Base-by-base conservation (phyloP, 2,329 filamentous ascomycete species). In the Microdochium nivale region DNA sequence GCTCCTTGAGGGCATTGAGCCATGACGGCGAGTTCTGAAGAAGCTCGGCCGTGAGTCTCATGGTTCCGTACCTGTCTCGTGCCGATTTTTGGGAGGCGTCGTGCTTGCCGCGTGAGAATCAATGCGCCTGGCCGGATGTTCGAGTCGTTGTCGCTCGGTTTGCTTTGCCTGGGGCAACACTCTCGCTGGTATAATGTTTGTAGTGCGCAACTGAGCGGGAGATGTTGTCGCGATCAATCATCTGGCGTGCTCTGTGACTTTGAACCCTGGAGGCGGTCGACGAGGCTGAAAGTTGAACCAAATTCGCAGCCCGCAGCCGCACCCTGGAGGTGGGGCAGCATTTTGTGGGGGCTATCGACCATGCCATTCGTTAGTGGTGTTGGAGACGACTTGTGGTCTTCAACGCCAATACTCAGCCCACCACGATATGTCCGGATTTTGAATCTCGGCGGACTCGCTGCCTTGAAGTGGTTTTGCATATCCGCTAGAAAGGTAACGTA, bases 1-100 rank as follows among this genome's bases (percentile, higher is more conserved):
- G 90, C 81, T 99, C 94, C 76, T 94, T 95, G 71, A 99, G 82
- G 69, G 92, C 91, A 75, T 97, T 99, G 74, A 97, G 87, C 80
- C 96, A 99, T 70, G 92, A 96, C 61, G 96, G 87, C 67, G 94
- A 96, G 71, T 83, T 85, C 72, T 90, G 83, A 75, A 99, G 95
- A 65, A 97, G 84, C 71, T 97, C 94, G 61, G 89, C 86, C 57
- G 92, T 96, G 75, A 99, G 84, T 79, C 92, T 86, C 94, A 99
- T 97, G 59, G 67, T 75, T 23, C n/a, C 40, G 40, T 44, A 37
- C 33, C 33, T 44, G 40, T 44, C 40, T 44, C 40, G 40, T 44
- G 40, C 40, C 40, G 70, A 61, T 55, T 44, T 56, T 52, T 56
- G 51, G 47, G 49, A 30, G 32, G 54, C 54, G 43, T 47, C 43